Evolutionary conservation across 2,329 filamentous ascomycete genomes (phyloP).

Genomic region (Didymella pomorum): DNA sequence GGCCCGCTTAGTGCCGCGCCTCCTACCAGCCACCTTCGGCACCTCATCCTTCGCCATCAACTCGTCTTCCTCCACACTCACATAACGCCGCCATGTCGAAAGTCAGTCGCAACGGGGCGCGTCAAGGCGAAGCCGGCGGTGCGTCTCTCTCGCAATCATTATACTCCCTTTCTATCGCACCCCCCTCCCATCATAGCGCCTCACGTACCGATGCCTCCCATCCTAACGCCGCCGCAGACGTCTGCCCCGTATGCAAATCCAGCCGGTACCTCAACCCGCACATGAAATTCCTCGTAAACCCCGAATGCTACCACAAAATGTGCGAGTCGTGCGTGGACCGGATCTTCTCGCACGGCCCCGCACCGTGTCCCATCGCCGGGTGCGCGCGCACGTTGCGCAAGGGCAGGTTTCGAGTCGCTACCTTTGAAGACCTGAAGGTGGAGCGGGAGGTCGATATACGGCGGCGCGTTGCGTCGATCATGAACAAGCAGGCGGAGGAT

Average conservation of each 20-base stretch:
- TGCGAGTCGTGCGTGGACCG: conserved; percentile 95
- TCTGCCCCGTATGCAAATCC: conserved; percentile 97
- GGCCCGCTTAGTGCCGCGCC: not conserved
- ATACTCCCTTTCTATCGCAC: conserved; percentile 39
- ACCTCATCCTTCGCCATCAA: not conserved
- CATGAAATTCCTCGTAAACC: conserved; percentile 95
- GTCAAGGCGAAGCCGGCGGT: conserved; percentile 49
- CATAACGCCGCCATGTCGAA: conserved; percentile 45
- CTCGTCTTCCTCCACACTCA: not conserved
- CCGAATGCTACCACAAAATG: conserved; percentile 99
- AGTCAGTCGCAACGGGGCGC: conserved; percentile 40
- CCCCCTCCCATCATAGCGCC: not conserved
- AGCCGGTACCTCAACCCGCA: conserved; percentile 93
- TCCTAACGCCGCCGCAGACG: conserved; percentile 63
- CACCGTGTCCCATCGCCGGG: conserved; percentile 88
- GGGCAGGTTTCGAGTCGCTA: conserved; percentile 83
- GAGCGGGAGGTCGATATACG: conserved; percentile 95
- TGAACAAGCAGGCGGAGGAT: conserved; percentile 90
- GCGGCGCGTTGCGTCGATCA: conserved; percentile 75
- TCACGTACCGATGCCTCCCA: too few species aligned
- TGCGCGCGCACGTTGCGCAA: conserved; percentile 88
- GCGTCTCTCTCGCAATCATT: conserved; percentile 47
- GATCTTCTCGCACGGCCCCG: conserved; percentile 90
- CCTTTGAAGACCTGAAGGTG: conserved; percentile 85
- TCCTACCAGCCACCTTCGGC: not conserved